Evolutionary conservation across 306 rosid species (phyloP), one percentile per base, ranked within the genome.

Genomic region (Acmispon strigosus): DNA sequence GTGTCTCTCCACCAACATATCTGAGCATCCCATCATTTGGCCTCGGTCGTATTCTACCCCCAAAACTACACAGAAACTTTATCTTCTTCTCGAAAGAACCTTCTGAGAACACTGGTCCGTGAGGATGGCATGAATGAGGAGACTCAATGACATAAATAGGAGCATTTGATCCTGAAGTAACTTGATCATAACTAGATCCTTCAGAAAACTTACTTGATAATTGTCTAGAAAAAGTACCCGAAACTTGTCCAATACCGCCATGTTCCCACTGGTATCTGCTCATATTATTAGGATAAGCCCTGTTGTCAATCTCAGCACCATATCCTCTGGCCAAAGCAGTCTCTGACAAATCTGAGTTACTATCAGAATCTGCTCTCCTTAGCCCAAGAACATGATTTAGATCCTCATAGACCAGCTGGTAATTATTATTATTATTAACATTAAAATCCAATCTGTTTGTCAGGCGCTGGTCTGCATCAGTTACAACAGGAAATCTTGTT

Each of bases 1-100:
- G 79, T 1, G 99, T 91, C 71, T 95, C 99, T 69, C 99, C 99
- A 8, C 97, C 92, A 1, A 86, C 92, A 76, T 95, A 95, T 78
- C 96, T 80, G 61, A 91, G 92, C 68, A 82, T 91, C 78, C 90
- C 92, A 50, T 91, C 97, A 71, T 84, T 82, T 41, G 97, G 97
- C 69, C 99, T 84, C 2, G 92, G 96, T 24, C 87, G 74, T 71
- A 91, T 90, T 81, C 92, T 84, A 55, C 99, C 99, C 53, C 97
- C 99, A 81, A 86, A 86, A 81, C 99, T 95, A 81, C 99, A 95
- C 42, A 95, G 90, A 79, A 87, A 84, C 69, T 89, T 95, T 49
- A 86, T 82, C 86, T 91, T 91, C 39, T 79, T 82, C 53, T 78
- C 24, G 57, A 70, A 81, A 29, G 86, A 80, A 55, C 72, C 81